phyloP scores from a whole-genome alignment of 75 land plant species.

The Sequoiadendron giganteum region DNA sequence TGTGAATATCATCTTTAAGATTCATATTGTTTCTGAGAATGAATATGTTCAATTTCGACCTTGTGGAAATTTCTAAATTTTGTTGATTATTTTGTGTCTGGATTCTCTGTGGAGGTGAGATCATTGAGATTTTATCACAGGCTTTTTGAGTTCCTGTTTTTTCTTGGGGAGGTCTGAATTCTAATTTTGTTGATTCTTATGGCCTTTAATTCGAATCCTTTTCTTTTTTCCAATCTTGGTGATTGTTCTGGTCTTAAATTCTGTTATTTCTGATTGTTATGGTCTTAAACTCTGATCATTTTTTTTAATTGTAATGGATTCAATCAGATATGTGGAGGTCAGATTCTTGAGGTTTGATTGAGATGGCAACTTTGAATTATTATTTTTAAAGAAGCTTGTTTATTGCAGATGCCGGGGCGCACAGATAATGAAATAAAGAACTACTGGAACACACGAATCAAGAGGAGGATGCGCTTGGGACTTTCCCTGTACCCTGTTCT shows the following conservation, averaged over 20 bases:
- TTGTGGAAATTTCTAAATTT: background rate
- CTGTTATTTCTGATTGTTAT: background rate
- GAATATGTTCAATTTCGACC: background rate
- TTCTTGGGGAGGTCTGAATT: no score
- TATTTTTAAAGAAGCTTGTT: background rate
- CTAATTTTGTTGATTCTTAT: no score
- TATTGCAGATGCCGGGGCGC: conserved; percentile 47
- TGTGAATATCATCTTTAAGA: background rate
- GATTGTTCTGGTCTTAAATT: no score
- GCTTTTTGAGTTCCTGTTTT: no score
- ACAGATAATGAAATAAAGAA: conserved; percentile 64
- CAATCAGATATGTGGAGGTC: background rate
- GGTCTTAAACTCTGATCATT: background rate
- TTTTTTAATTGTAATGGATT: background rate
- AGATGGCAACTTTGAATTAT: background rate
- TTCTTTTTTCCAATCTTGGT: no score
- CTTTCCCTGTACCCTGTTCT: conserved; percentile 39
- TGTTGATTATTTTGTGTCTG: no score
- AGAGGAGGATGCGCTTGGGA: conserved; percentile 44
- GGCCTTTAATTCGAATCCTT: no score
- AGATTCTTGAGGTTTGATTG: background rate
- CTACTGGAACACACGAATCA: conserved; percentile 55
- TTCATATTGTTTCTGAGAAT: conserved; percentile 3
- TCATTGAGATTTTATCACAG: no score
- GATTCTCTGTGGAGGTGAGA: no score